phyloP scores from a whole-genome alignment of 2,329 filamentous ascomycete genomes.

The Hymenotorrendiella dingleyae region DNA sequence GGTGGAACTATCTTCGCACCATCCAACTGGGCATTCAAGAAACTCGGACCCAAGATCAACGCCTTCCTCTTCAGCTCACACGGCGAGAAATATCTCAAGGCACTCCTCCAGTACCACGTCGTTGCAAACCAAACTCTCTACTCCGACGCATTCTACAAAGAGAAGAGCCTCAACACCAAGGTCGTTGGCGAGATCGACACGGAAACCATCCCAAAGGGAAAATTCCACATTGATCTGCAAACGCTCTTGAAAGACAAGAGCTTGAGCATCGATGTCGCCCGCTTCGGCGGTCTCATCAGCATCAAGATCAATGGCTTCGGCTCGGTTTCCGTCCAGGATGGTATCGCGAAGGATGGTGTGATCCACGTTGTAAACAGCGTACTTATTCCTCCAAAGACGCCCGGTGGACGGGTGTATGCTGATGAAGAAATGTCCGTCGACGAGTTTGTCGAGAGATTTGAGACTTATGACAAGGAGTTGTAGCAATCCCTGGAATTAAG shows the following conservation, averaged over 20 bases:
- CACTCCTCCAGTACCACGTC: constrained; percentile 73
- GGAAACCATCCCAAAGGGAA: constrained; percentile 27
- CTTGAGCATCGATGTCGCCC: constrained; percentile 65
- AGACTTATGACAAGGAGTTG: constrained; percentile 15
- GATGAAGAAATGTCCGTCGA: constrained; percentile 51
- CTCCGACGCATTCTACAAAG: constrained; percentile 71
- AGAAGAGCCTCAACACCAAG: constrained; percentile 28
- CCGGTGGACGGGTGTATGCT: constrained; percentile 32
- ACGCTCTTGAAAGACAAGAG: constrained; percentile 63
- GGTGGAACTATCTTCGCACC: constrained; percentile 80
- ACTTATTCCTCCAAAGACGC: constrained; percentile 62
- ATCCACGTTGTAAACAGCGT: constrained; percentile 71
- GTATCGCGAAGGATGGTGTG: constrained; percentile 71
- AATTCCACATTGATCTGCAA: constrained; percentile 62
- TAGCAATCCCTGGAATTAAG: too few species aligned
- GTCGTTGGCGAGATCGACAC: constrained; percentile 21
- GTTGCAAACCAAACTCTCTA: constrained; percentile 72
- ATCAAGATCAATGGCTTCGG: constrained; percentile 73
- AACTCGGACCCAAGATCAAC: constrained; percentile 66
- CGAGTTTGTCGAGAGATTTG: constrained; percentile 45
- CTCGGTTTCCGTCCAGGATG: constrained; percentile 62
- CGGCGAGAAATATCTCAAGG: constrained; percentile 70
- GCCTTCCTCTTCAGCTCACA: constrained; percentile 79
- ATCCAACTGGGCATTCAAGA: constrained; percentile 71
- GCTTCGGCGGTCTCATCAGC: constrained; percentile 60